phyloP scores from a whole-genome alignment of 352 stramenopile genomes.

The Pythium phragmiticola region DNA sequence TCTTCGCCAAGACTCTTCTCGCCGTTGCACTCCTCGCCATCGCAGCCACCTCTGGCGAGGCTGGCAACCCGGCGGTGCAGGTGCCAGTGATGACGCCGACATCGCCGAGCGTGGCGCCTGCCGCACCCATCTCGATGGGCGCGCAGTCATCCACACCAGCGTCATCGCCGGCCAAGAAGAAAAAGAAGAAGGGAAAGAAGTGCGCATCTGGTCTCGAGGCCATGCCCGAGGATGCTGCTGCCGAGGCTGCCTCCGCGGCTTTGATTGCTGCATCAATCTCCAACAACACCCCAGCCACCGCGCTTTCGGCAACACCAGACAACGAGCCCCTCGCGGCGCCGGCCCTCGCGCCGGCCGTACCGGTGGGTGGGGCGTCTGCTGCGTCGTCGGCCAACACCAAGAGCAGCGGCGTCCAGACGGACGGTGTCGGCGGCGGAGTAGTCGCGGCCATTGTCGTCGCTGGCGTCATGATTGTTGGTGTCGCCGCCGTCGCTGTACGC shows the following conservation, averaged over 20 bases:
- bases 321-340: slow-evolving; percentile 9
- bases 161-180: slow-evolving; percentile 7
- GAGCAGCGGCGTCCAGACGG: neutral
- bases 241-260: slow-evolving; percentile 6
- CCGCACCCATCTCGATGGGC: slow-evolving; percentile 2
- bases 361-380: neutral
- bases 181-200: slow-evolving; percentile 23
- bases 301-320: neutral
- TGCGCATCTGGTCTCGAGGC: slow-evolving; percentile 14
- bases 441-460: slow-evolving; percentile 8
- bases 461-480: slow-evolving; percentile 12
- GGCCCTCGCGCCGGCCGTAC: neutral
- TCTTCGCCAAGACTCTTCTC: slow-evolving; percentile 12
- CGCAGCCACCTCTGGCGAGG: slow-evolving; percentile 2
- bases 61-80: slow-evolving; percentile 7
- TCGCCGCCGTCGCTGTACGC: slow-evolving; percentile 14
- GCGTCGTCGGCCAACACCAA: slow-evolving; percentile 5
- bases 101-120: neutral
- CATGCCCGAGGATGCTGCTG: slow-evolving; percentile 10
- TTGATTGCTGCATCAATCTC: neutral
- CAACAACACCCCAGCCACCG: slow-evolving; percentile 3
- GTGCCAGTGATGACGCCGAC: neutral
- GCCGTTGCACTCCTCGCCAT: slow-evolving; percentile 9
- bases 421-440: slow-evolving; percentile 6
- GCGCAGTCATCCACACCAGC: slow-evolving; percentile 1